phyloP scores from a whole-genome alignment of 2,329 filamentous ascomycete genomes.

The Cladosporium sp. region DNA sequence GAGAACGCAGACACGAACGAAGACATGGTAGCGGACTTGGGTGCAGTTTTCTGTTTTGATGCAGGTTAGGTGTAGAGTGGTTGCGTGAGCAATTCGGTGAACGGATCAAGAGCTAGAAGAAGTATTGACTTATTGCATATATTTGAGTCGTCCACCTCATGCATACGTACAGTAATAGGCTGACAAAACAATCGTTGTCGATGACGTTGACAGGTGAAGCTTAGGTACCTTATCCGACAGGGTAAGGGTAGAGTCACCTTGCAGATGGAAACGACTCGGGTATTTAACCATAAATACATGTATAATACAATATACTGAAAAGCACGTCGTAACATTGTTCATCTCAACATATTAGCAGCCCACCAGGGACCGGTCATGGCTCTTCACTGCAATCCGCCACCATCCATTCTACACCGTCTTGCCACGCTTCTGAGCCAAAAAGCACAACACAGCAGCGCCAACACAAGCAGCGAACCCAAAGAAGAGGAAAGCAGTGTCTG shows the following conservation, averaged over 20 bases:
- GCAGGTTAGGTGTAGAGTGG: too few relatives aligned
- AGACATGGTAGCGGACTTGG: neutral
- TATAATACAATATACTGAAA: neutral
- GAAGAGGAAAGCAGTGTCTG: slow-evolving; percentile 32
- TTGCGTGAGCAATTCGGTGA: neutral
- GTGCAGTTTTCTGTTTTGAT: neutral
- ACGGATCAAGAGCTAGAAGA: neutral
- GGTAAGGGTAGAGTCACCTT: neutral
- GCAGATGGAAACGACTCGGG: neutral
- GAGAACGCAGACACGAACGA: neutral
- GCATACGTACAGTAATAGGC: neutral
- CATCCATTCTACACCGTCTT: neutral
- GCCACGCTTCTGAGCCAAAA: slow-evolving; percentile 20
- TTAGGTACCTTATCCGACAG: neutral
- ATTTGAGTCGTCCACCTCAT: too few relatives aligned
- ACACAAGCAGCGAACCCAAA: slow-evolving; percentile 26
- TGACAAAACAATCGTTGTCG: neutral
- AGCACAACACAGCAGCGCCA: slow-evolving; percentile 24
- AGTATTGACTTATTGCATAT: too few relatives aligned
- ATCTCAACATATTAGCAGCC: neutral
- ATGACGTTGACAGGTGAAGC: neutral
- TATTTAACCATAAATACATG: neutral
- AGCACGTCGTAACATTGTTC: neutral
- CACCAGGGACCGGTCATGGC: too few relatives aligned
- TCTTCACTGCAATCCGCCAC: neutral